Base-by-base conservation (phyloP, 257 asterid genomes). In the Salvia splendens region DNA sequence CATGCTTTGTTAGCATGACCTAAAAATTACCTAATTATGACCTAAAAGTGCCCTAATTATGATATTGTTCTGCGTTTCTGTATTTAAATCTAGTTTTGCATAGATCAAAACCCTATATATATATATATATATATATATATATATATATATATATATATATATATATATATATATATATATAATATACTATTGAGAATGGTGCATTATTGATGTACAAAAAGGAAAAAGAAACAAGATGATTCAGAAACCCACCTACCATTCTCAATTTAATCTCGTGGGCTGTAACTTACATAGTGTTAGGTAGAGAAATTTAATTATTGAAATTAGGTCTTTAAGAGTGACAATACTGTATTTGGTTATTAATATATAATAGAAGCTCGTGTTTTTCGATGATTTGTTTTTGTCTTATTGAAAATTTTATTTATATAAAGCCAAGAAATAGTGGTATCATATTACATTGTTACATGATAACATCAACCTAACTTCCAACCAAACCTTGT, bases 241-340 rank as follows among this genome's bases (percentile, higher is more conserved):
- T 5, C 11, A 8, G 14, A 14, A 28, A 4, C 58, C 57, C 58
- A 64, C 57, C 69, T 47, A 64, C 69, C 69, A 46, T 64, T 47
- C 69, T 17, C 45, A 0, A 50, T 15, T 15, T 15, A 33, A 33
- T 33, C 4, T 5, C 14, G 9, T 35, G n/a, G 16, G 10, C 16
- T 33, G 16, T 5, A 65, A 36, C 11, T 9, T 48, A 60, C 35
- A 30, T 64, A 47, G 1, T 5, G 35, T 32, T 64, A 35, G 70
- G 49, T 49, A 11, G 38, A 35, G 11, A 16, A 12, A 56, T 15
- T 48, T 12, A 24, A 24, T 24, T 24, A 24, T 24, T 24, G 2
- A 24, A 24, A 6, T 47, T 1, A n/a, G 20, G 47, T 20, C 42
- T 30, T 35, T 15, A 24, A 24, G 30, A 33, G 5, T 33, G 15